A percentile compares a stretch with the other conserved stretches of the same genome.
Evolutionary conservation across 345 rosid species (phyloP).

Genomic region (Aegle marmelos): DNA sequence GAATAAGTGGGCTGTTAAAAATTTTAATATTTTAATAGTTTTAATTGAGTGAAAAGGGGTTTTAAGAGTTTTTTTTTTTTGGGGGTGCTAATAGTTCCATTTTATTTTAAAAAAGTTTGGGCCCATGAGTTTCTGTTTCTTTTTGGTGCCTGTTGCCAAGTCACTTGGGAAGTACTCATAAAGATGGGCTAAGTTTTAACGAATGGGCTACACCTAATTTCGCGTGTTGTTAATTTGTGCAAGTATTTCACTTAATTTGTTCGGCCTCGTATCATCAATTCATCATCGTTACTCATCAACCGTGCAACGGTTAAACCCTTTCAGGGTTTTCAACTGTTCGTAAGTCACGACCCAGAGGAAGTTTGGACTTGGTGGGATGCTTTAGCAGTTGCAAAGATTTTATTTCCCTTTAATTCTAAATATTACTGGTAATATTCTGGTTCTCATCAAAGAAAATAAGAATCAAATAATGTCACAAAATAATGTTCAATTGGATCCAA

Average conservation of each 20-base stretch:
- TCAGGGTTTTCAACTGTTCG: not conserved
- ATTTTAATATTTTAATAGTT: too few relatives aligned
- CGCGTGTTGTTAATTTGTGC: not conserved
- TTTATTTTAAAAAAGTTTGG: too few relatives aligned
- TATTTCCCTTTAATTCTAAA: not conserved
- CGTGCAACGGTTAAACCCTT: conserved; percentile 8
- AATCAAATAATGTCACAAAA: conserved; percentile 13
- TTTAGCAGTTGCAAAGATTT: not conserved
- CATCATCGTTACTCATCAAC: not conserved
- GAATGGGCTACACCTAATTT: too few relatives aligned
- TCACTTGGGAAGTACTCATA: too few relatives aligned
- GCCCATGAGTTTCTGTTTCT: too few relatives aligned
- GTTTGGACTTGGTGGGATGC: not conserved
- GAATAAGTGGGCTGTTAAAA: too few relatives aligned
- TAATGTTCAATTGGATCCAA: conserved; percentile 5
- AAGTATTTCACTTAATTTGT: not conserved
- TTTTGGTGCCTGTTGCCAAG: too few relatives aligned
- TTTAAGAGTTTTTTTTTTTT: too few relatives aligned
- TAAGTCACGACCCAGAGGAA: not conserved
- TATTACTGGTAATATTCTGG: too few relatives aligned
- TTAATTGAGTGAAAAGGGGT: too few relatives aligned
- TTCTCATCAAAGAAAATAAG: not conserved
- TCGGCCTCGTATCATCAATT: not conserved
- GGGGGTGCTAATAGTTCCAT: rapidly evolving
- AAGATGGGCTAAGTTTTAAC: too few relatives aligned